Evolutionary conservation across 345 rosid genomes (phyloP).

Genomic region (Eucalyptus microcorys): DNA sequence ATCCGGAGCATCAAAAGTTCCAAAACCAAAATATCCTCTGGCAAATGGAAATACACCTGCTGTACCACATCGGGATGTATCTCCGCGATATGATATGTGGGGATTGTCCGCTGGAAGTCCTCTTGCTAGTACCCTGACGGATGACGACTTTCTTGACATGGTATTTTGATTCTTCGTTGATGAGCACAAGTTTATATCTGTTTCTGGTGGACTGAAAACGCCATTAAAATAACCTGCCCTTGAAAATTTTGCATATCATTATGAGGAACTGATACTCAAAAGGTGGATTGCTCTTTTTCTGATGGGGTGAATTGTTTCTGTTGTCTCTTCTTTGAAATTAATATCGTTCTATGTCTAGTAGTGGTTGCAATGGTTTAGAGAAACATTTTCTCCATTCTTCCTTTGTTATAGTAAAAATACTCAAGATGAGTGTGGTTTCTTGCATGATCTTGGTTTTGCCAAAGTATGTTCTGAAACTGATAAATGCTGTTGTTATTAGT

Average conservation of each 20-base stretch:
- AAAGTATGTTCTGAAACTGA: background rate
- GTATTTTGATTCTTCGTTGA: constrained; percentile 15
- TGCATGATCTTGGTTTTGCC: background rate
- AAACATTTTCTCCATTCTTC: background rate
- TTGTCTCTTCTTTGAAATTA: background rate
- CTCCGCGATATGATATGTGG: constrained; percentile 56
- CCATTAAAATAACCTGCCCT: background rate
- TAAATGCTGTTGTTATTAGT: background rate
- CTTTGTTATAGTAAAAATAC: background rate
- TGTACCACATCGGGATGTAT: constrained; percentile 21
- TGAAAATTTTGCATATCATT: background rate
- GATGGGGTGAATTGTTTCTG: background rate
- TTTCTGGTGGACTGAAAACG: background rate
- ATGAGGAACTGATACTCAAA: background rate
- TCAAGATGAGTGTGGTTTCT: background rate
- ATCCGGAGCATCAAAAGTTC: constrained; percentile 24
- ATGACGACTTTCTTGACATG: constrained; percentile 92
- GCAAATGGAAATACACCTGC: constrained; percentile 7
- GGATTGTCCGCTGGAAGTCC: constrained; percentile 77
- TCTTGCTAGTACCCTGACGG: constrained; percentile 64
- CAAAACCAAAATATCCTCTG: constrained; percentile 12
- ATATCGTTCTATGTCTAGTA: background rate
- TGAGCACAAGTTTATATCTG: background rate
- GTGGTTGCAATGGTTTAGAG: background rate
- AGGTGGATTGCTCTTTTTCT: background rate